Evolutionary conservation across 805 yeast genomes (phyloP).

Genomic region (Vanderwaltozyma tropicalis): DNA sequence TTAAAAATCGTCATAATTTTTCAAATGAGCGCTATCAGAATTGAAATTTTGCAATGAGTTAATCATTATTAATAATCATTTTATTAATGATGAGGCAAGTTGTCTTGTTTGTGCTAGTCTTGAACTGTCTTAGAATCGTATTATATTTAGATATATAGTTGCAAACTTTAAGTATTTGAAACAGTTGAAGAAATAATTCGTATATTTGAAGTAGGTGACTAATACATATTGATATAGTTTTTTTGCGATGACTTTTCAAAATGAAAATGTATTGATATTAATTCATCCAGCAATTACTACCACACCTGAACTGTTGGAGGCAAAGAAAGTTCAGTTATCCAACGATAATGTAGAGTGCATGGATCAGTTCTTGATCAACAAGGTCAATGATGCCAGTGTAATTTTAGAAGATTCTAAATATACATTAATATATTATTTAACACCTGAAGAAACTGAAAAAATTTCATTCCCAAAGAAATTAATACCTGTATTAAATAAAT

Average conservation of each 20-base stretch:
- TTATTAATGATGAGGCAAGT: no score
- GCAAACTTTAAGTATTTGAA: no score
- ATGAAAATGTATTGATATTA: constrained; percentile 32
- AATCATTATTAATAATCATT: no score
- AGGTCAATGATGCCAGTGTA: constrained; percentile 42
- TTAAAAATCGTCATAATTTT: no score
- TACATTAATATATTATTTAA: constrained; percentile 41
- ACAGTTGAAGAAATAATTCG: no score
- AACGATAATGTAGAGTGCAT: constrained; percentile 19
- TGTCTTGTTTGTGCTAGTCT: no score
- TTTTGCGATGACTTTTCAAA: neutral
- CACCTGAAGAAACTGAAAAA: constrained; percentile 39
- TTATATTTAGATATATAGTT: no score
- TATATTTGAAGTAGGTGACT: neutral
- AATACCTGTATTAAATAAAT: constrained; percentile 31
- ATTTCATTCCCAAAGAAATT: constrained; percentile 40
- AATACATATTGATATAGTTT: neutral
- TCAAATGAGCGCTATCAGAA: no score
- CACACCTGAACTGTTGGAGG: constrained; percentile 37
- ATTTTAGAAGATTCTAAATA: constrained; percentile 30
- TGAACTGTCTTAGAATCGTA: no score
- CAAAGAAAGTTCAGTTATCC: constrained; percentile 29
- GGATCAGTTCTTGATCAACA: constrained; percentile 47
- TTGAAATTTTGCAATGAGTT: no score
- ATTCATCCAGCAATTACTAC: constrained; percentile 62